Percentiles rank a stretch among this genome's conserved stretches.
phyloP scores from a whole-genome alignment of 164 flowering plant genomes.

The Brasenia schreberi region DNA sequence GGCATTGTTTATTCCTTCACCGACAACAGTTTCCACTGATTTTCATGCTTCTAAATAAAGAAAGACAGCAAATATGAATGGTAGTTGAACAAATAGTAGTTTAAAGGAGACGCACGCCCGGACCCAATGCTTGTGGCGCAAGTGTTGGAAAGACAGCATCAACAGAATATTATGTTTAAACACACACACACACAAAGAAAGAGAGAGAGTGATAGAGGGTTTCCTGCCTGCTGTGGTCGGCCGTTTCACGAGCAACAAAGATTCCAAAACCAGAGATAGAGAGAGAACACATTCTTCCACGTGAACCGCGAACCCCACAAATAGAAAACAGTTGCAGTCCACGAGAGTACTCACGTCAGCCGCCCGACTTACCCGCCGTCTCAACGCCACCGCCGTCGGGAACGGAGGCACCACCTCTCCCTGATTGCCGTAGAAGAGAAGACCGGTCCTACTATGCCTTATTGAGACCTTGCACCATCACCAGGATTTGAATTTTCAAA shows the following conservation, averaged over 20 bases:
- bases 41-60: no score
- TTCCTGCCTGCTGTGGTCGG: neutral
- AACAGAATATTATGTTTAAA: neutral
- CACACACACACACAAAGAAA: neutral
- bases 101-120: neutral
- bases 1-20: no score
- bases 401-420: neutral
- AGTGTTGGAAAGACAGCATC: neutral
- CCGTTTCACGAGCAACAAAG: neutral
- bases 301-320: neutral
- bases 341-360: neutral
- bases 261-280: neutral
- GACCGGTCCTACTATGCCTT: no score
- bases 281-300: neutral
- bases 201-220: neutral
- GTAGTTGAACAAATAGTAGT: no score
- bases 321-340: neutral
- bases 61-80: no score
- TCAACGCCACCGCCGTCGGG: neutral
- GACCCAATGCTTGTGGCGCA: neutral
- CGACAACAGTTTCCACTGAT: no score
- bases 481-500: no score
- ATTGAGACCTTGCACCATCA: no score
- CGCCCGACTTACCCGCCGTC: neutral
- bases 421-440: no score